These are phyloP conservation scores for Cladosporium halotolerans DNA, from an alignment of 2,329 filamentous ascomycete species.

Conservation along the genomic window DNA sequence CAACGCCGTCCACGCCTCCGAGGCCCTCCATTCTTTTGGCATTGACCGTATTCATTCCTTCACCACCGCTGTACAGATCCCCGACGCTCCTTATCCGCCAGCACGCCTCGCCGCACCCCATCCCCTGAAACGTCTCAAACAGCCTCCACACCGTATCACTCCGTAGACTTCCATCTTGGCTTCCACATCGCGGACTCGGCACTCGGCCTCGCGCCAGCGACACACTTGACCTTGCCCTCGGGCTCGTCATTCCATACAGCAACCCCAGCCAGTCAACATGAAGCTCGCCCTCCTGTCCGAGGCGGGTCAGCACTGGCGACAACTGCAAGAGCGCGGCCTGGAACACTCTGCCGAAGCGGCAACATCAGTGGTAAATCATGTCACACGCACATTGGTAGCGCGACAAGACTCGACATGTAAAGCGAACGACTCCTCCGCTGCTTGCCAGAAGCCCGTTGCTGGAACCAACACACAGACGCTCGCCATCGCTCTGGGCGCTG, in stretches of 20 bases:
- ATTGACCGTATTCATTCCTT: slow-evolving; percentile 17
- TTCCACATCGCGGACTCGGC: neutral
- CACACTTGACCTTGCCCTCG: neutral
- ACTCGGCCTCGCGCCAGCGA: slow-evolving; percentile 4
- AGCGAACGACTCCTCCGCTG: slow-evolving; percentile 18
- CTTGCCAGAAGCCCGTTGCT: slow-evolving; percentile 26
- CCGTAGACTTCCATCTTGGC: slow-evolving; percentile 1
- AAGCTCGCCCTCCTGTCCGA: slow-evolving; percentile 13
- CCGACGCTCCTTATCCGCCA: slow-evolving; percentile 7
- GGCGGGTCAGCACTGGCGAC: slow-evolving; percentile 10
- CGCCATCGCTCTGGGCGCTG: slow-evolving; percentile 30
- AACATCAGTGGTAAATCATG: slow-evolving; percentile 16
- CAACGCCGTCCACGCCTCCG: neutral
- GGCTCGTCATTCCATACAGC: neutral
- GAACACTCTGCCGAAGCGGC: slow-evolving; percentile 18
- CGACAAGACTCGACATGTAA: slow-evolving; percentile 21
- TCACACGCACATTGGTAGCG: slow-evolving; percentile 20
- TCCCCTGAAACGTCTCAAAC: slow-evolving; percentile 8
- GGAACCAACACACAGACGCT: slow-evolving; percentile 23
- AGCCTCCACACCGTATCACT: neutral
- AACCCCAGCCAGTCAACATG: slow-evolving; percentile 11
- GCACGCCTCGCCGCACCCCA: neutral
- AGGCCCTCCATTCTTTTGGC: slow-evolving; percentile 5
- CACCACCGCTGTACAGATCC: slow-evolving; percentile 13
- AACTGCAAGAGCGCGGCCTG: slow-evolving; percentile 13